These are phyloP conservation scores for Vaccinium myrtillus DNA, from an alignment of 148 eudicot species.

Conservation along the genomic window DNA sequence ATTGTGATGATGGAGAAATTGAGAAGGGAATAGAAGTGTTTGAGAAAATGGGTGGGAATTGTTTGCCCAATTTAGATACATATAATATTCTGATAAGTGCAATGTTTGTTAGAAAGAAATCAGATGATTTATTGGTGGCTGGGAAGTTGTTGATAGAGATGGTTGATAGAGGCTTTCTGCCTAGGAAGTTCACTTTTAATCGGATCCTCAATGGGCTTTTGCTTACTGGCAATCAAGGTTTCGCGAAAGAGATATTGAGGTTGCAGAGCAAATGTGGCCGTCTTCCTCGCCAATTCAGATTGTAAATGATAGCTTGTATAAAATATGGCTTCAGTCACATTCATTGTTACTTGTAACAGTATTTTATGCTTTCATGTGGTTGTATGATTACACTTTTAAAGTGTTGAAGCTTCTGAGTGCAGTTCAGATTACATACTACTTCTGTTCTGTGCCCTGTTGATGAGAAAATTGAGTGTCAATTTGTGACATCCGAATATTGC, in stretches of 20 bases:
- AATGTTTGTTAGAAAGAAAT: constrained; percentile 76
- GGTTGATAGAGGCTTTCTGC: constrained; percentile 78
- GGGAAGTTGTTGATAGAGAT: constrained; percentile 84
- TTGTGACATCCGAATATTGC: too few relatives aligned
- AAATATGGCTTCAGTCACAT: neutral
- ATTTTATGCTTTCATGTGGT: constrained; percentile 3
- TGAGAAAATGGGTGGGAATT: constrained; percentile 62
- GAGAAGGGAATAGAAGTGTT: constrained; percentile 80
- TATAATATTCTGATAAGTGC: constrained; percentile 73
- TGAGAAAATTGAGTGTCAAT: neutral
- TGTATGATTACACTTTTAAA: neutral
- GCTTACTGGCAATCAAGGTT: constrained; percentile 85
- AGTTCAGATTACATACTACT: neutral
- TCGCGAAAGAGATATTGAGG: constrained; percentile 80
- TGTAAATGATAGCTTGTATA: constrained; percentile 31
- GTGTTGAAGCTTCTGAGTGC: neutral
- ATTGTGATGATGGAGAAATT: constrained; percentile 80
- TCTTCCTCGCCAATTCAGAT: constrained; percentile 70
- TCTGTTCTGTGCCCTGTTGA: neutral
- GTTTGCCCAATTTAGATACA: constrained; percentile 91
- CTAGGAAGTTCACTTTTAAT: constrained; percentile 65
- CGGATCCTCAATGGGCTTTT: constrained; percentile 76
- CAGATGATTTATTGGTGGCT: constrained; percentile 79
- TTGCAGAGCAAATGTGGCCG: constrained; percentile 65
- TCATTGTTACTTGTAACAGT: neutral